A percentile compares a stretch with the other conserved stretches of the same genome.
Evolutionary conservation across 148 eudicot species (phyloP).

Genomic region (Silene uniflora): DNA sequence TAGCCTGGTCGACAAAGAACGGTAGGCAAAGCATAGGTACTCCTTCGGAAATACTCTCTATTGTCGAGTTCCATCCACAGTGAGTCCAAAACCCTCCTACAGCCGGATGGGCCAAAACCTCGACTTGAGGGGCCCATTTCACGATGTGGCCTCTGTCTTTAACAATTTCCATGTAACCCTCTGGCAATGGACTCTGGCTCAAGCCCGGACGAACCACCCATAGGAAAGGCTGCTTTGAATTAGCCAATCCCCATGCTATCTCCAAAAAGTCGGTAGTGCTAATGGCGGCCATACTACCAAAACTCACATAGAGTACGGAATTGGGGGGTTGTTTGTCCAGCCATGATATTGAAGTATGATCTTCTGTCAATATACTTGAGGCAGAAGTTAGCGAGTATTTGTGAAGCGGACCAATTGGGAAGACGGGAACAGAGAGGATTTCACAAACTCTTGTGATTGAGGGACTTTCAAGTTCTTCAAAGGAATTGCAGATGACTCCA

Average conservation of each 20-base stretch:
- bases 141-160: slow-evolving; percentile 32
- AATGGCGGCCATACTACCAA: slow-evolving; percentile 46
- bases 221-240: slow-evolving; percentile 43
- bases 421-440: slow-evolving; percentile 30
- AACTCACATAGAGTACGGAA: slow-evolving; percentile 48
- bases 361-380: slow-evolving; percentile 26
- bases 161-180: slow-evolving; percentile 27
- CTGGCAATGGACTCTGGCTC: slow-evolving; percentile 27
- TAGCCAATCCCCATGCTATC: slow-evolving; percentile 46
- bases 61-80: slow-evolving; percentile 50
- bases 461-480: slow-evolving; percentile 37
- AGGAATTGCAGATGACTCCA: slow-evolving; percentile 46
- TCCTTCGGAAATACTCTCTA: slow-evolving; percentile 45
- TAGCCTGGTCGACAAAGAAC: slow-evolving; percentile 36
- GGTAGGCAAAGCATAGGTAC: slow-evolving; percentile 50
- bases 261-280: slow-evolving; percentile 30
- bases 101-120: slow-evolving; percentile 40
- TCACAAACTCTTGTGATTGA: slow-evolving; percentile 21
- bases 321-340: slow-evolving; percentile 39
- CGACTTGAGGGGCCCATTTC: slow-evolving; percentile 51
- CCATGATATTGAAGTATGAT: slow-evolving; percentile 37
- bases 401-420: slow-evolving; percentile 42
- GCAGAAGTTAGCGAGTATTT: slow-evolving; percentile 25
- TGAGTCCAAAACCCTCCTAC: slow-evolving; percentile 53
- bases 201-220: slow-evolving; percentile 44